A percentile compares a stretch with the other conserved stretches of the same genome.
Conservation (phyloP, 345 rosid species). For the Lepidium africanum region DNA sequence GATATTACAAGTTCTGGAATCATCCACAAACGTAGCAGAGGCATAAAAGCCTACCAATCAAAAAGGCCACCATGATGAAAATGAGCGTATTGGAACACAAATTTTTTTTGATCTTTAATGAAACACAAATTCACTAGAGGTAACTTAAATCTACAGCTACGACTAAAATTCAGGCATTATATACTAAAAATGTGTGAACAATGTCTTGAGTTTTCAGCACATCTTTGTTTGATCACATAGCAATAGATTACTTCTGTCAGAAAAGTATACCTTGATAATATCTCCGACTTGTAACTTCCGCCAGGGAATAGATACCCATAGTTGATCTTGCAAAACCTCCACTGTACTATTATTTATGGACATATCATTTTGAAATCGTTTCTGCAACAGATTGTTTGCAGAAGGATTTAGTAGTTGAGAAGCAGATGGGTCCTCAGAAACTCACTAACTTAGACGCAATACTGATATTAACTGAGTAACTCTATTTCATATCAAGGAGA, state of each 20-base stretch:
- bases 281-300: conserved; percentile 98
- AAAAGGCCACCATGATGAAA: not conserved
- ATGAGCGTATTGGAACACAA: not conserved
- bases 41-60: not conserved
- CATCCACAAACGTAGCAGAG: not conserved
- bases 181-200: not conserved
- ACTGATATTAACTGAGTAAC: not conserved
- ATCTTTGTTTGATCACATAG: not conserved
- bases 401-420: conserved; percentile 11
- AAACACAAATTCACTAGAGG: not conserved
- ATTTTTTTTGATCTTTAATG: too few species aligned
- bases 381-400: conserved; percentile 46
- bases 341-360: conserved; percentile 66
- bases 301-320: conserved; percentile 79
- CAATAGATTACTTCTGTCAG: not conserved
- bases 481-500: not conserved
- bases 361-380: conserved; percentile 96
- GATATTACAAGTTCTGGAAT: conserved; percentile 33
- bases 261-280: conserved; percentile 57
- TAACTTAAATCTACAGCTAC: not conserved
- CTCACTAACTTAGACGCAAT: not conserved
- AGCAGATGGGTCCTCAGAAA: not conserved
- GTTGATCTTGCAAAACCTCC: conserved; percentile 81
- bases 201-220: not conserved
- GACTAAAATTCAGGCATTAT: not conserved